Evolutionary conservation across 352 stramenopile species (phyloP), one percentile per base, ranked within the genome.

Genomic region (Phytophthora boehmeriae): DNA sequence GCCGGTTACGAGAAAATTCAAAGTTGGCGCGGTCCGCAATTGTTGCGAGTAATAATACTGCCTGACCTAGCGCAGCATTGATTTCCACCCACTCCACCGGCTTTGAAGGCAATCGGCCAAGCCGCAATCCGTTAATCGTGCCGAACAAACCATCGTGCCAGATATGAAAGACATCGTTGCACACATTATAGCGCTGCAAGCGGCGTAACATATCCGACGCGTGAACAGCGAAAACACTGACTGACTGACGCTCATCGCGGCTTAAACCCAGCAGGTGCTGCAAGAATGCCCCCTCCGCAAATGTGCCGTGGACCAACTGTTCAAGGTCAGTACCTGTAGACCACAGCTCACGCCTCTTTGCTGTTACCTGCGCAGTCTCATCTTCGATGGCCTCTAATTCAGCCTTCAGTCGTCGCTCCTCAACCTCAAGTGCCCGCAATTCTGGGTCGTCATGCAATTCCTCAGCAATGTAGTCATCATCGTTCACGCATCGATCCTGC

Each of bases 141-240:
- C 85, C 89, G 54, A 97, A 96, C 0, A 88, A 56, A 8, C 89
- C 89, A 45, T 95, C 86, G 68, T 96, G 91, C 90, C 90, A 97
- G 48, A 97, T 96, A 64, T 94, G 89, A 48, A 97, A 97, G 10
- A 92, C 84, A 48, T 97, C 90, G 54, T 97, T 97, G 66, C 86
- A 89, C 5, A 96, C 86, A 45, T 96, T 93, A 64, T 95, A 93
- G 17, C 86, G 79, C 69, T 93, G 84, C 22, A 95, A 63, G 10
- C 83, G 78, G 2, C 84, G 80, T 41, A 95, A 61, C 74, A 93
- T 81, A 36, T 95, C 86, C 17, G 81, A 92, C n/a, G 81, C 80
- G 61, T 93, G 83, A 8, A 91, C 81, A 9, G 78, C 83, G 43
- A 93, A 93, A 2, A 92, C 80, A 32, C 77, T 67, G 10, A 93